Conservation (phyloP, 768 basidiomycete genomes). For the Steccherinum ochraceum region DNA sequence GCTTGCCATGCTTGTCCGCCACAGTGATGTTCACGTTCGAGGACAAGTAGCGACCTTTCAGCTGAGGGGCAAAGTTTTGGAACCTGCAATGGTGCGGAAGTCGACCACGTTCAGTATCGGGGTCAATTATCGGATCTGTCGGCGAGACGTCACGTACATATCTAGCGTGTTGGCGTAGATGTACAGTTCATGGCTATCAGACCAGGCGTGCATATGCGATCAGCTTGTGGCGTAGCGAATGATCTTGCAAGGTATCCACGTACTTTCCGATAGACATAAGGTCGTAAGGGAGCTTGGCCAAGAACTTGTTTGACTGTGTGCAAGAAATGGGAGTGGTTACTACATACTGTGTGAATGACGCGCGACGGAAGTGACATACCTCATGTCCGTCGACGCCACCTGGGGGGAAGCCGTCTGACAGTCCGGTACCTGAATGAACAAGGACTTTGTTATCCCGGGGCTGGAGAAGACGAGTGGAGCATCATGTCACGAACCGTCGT, state of each 20-base stretch:
- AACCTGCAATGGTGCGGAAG: conserved; percentile 23
- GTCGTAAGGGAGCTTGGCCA: conserved; percentile 73
- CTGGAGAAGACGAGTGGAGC: conserved; percentile 6
- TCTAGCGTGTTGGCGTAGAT: conserved; percentile 59
- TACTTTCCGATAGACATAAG: conserved; percentile 81
- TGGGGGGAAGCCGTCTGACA: conserved; percentile 67
- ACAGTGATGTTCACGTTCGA: conserved; percentile 86
- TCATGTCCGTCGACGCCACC: conserved; percentile 71
- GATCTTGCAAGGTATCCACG: conserved; percentile 21
- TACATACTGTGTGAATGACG: neutral
- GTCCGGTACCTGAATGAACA: conserved; percentile 51
- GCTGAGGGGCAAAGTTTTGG: conserved; percentile 57
- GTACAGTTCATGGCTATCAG: conserved; percentile 73
- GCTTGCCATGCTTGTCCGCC: conserved; percentile 30
- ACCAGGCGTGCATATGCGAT: too few relatives aligned
- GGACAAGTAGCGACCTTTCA: conserved; percentile 70
- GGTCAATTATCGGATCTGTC: conserved; percentile 8
- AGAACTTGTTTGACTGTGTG: conserved; percentile 64
- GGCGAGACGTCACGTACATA: conserved; percentile 36
- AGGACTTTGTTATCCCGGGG: neutral
- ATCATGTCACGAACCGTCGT: conserved; percentile 42
- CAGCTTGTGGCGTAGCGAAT: conserved; percentile 1
- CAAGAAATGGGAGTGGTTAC: too few relatives aligned
- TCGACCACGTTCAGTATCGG: neutral
- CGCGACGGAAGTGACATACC: conserved; percentile 28